Evolutionary conservation across 176 grass and related monocot species (phyloP), one percentile per base, ranked within the genome.

Genomic region (Carex pumila): DNA sequence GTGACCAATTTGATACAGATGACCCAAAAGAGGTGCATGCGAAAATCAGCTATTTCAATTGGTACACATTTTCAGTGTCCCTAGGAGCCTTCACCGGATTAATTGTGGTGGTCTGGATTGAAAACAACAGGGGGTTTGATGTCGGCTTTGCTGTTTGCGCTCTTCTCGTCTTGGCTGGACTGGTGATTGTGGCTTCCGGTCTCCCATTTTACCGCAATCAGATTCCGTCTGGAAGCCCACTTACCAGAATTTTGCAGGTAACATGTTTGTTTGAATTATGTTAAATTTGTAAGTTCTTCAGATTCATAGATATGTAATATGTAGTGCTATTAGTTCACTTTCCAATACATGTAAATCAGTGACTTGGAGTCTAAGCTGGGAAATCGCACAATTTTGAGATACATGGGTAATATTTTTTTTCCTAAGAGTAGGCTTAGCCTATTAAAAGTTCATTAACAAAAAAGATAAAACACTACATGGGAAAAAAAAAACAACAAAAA

Each of bases 41-140:
- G 5, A 91, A 89, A 52, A 74, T 88, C 5, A 97, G 94, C 89
- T 97, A 88, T 85, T 97, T 97, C 89, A 97, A 97, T 77, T 97
- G 90, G 92, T 91, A 87, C 68, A 91, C 94, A 61, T 94, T 97
- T 29, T 63, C 86, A 4, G 80, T 97, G 37, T 97, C 94, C 0
- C 14, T 90, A 0, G 94, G 92, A 45, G 90, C 76, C 3, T 91
- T 97, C 66, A 81, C 89, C 5, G 92, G 94, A 7, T 88, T 94
- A 18, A 63, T 80, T 22, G 53, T 88, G 62, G 19, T 97, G 37
- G 92, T 97, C 7, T 94, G 94, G 94, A 83, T 97, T 32, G 64
- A 97, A 61, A 84, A 92, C 21, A 84, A 30, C 65, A 80, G 56
- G 19, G 89, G 94, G 0, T 97, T 89, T 87, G 92, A 90, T 61